Conservation (phyloP, 192 early-diverging fungal species). For the Backusella tuberculispora region DNA sequence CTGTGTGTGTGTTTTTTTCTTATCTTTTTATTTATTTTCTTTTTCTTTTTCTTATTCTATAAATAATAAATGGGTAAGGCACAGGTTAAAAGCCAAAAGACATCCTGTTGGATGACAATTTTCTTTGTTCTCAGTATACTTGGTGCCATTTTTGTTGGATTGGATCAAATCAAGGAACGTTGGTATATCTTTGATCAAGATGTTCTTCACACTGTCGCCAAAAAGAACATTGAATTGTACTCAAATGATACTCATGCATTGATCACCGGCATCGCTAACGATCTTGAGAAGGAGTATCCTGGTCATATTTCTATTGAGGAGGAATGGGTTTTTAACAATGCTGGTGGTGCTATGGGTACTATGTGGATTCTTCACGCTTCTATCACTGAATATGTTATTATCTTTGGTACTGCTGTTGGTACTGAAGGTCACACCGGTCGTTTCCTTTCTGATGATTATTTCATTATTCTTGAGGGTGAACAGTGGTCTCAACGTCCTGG, state of each 20-base stretch:
- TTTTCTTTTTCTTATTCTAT: not conserved
- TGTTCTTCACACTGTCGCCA: slow-evolving; percentile 39
- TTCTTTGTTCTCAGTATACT: slow-evolving; percentile 31
- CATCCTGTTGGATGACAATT: slow-evolving; percentile 25
- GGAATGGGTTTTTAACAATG: slow-evolving; percentile 55
- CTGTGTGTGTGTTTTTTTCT: not conserved
- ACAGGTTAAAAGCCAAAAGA: not conserved
- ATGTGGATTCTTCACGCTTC: slow-evolving; percentile 53
- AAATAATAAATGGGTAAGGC: slow-evolving; percentile 13
- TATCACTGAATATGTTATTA: slow-evolving; percentile 51
- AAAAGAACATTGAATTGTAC: slow-evolving; percentile 42
- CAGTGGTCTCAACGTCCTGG: slow-evolving; percentile 50
- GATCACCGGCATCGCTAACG: slow-evolving; percentile 39
- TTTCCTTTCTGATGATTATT: slow-evolving; percentile 49
- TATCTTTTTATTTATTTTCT: slow-evolving; percentile 5
- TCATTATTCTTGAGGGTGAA: slow-evolving; percentile 51
- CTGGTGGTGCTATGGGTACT: slow-evolving; percentile 53
- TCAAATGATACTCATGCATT: slow-evolving; percentile 39
- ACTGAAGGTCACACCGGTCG: slow-evolving; percentile 53
- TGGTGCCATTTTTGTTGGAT: slow-evolving; percentile 43
- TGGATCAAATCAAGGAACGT: slow-evolving; percentile 41
- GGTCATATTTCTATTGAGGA: slow-evolving; percentile 44
- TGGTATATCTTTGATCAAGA: slow-evolving; percentile 48
- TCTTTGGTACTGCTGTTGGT: slow-evolving; percentile 51
- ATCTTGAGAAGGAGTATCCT: slow-evolving; percentile 42